These are phyloP conservation scores for Orbilia javanica DNA, from an alignment of 2,329 filamentous ascomycete species.

Conservation along the genomic window DNA sequence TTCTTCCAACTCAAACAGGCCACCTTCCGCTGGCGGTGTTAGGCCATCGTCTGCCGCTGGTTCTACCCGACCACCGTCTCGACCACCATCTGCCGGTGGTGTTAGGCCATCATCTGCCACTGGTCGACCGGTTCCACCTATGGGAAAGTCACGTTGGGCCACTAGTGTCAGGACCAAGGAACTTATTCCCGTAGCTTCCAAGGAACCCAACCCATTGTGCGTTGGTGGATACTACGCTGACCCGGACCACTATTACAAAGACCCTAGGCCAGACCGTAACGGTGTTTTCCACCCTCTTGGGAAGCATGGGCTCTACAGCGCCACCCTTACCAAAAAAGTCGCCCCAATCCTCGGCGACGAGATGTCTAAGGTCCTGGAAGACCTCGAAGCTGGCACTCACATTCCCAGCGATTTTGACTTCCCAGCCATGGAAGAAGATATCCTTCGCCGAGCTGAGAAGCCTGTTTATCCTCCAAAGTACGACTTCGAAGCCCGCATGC, in stretches of 20 bases:
- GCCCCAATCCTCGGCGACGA: conserved; percentile 32
- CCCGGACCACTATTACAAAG: not conserved
- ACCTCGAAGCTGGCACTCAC: not conserved
- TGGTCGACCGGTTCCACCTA: not conserved
- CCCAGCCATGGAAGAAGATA: conserved; percentile 32
- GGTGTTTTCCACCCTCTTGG: conserved; percentile 16
- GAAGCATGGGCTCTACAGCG: conserved; percentile 30
- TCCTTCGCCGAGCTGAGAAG: conserved; percentile 40
- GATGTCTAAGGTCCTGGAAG: conserved; percentile 1
- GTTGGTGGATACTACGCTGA: not conserved
- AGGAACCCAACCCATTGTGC: conserved; percentile 11
- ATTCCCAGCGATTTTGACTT: conserved; percentile 33
- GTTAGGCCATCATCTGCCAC: not conserved
- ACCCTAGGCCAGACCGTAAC: not conserved
- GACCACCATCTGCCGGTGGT: not conserved
- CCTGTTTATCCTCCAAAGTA: conserved; percentile 23
- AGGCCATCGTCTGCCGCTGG: not conserved
- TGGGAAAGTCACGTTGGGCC: not conserved
- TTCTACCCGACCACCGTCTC: not conserved
- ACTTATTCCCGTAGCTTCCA: not conserved
- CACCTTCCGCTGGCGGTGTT: not conserved
- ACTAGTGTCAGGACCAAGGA: not conserved
- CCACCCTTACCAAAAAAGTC: conserved; percentile 9
- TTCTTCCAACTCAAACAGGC: conserved; percentile 29
- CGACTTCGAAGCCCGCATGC: conserved; percentile 39